Evolutionary conservation across 2,329 filamentous ascomycete genomes (phyloP), one percentile per base, ranked within the genome.

Genomic region (Trichoderma sp.): DNA sequence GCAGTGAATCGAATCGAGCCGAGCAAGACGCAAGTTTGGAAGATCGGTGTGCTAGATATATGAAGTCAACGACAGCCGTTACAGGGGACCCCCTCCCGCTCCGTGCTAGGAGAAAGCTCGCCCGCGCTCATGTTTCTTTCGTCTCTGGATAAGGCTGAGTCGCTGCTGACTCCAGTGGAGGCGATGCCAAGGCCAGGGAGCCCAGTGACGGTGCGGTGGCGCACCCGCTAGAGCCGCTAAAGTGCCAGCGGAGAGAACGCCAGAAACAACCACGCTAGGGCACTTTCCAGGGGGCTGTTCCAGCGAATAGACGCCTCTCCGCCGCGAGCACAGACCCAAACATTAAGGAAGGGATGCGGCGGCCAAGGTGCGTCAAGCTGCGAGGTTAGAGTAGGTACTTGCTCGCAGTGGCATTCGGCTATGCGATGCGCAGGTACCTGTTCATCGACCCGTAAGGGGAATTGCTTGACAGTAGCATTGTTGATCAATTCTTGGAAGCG

Each of bases 161-260:
- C 63, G 45, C 69, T 72, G 33, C 53, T 66, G 62, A 66, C 62
- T 11, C 45, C 45, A 41, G 71, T 31, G 45, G 63, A 67, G 62
- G 62, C 71, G 53, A 33, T 74, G 71, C 71, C 71, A 74, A 74
- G 71, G 21, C 71, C 62, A 74, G 63, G 71, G 71, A 67, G 71
- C 62, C 62, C 45, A 67, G 63, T 67, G 63, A 60, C 50, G 41
- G 63, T 74, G 71, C 45, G 63, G 62, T 66, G 62, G 71, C 62
- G 71, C 50, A 60, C 63, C 71, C 69, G 35, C 71, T 74, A 74
- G 24, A 67, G 63, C 69, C 41, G 63, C 71, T 74, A 66, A 16
- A 67, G 63, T 6, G 12, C 71, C 71, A 74, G 71, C 63, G 71
- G 71, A 67, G 62, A 64, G 69, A 73, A 50, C 71, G 59, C 71